Percentiles rank a stretch among this genome's conserved stretches.
These are phyloP conservation scores for Monosporascus sp. DNA, from an alignment of 2,329 filamentous ascomycete species.

Conservation along the genomic window DNA sequence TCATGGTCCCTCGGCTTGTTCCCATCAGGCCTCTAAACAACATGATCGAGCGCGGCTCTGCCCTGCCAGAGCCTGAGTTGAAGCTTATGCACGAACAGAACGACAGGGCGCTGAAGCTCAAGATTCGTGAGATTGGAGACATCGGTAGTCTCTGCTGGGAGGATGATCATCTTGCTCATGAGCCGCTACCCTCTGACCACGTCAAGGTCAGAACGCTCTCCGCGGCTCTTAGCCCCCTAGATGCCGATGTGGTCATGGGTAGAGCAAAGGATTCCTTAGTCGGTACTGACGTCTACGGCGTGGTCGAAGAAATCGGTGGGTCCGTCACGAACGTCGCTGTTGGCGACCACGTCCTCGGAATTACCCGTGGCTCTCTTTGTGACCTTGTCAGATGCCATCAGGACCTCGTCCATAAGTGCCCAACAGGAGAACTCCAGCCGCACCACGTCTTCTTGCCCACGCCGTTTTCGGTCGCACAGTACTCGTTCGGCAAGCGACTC, in stretches of 20 bases:
- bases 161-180: slow-evolving; percentile 7
- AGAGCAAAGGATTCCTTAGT: slow-evolving; percentile 24
- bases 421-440: slow-evolving; percentile 3
- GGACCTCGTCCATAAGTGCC: slow-evolving; percentile 29
- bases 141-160: slow-evolving; percentile 11
- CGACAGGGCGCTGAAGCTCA: slow-evolving; percentile 11
- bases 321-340: slow-evolving; percentile 24
- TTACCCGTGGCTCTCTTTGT: slow-evolving; percentile 31
- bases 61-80: slow-evolving; percentile 3
- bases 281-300: slow-evolving; percentile 37
- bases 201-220: slow-evolving; percentile 35
- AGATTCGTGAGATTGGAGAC: slow-evolving; percentile 8
- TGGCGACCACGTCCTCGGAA: slow-evolving; percentile 37
- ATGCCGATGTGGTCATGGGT: slow-evolving; percentile 31
- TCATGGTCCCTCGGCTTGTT: slow-evolving; percentile 41
- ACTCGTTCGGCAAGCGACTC: slow-evolving; percentile 32
- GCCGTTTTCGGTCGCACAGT: slow-evolving; percentile 35
- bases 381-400: slow-evolving; percentile 28
- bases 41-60: slow-evolving; percentile 33
- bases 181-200: slow-evolving; percentile 23
- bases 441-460: slow-evolving; percentile 28
- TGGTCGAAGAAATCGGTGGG: slow-evolving; percentile 28
- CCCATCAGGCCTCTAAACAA: slow-evolving; percentile 35
- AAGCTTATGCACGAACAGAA: slow-evolving; percentile 5
- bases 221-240: slow-evolving; percentile 29